A percentile compares a stretch with the other conserved stretches of the same genome.
Evolutionary conservation across 345 rosid species (phyloP).

Genomic region (Eucalyptus paniculata): DNA sequence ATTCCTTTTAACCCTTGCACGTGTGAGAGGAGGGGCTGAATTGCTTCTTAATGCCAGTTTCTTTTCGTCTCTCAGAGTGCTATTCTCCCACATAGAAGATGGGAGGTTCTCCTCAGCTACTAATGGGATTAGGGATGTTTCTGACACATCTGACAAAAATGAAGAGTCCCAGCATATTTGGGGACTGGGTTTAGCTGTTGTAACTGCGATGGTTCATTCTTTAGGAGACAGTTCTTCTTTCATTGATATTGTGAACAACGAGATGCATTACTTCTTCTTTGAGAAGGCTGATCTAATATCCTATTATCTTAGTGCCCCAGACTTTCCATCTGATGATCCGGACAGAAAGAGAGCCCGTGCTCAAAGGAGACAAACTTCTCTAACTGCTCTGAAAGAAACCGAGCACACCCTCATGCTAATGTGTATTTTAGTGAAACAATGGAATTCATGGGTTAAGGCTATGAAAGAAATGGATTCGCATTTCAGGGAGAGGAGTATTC

Average conservation of each 20-base stretch:
- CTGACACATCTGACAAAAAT: conserved; percentile 18
- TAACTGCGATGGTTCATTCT: conserved; percentile 66
- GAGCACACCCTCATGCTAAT: conserved; percentile 77
- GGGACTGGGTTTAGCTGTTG: conserved; percentile 81
- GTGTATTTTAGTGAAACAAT: conserved; percentile 56
- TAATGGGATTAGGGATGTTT: conserved; percentile 14
- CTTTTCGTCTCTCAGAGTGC: conserved; percentile 44
- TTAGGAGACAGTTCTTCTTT: conserved; percentile 40
- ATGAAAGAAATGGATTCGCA: conserved; percentile 73
- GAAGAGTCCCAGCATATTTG: conserved; percentile 53
- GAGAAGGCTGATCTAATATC: conserved; percentile 66
- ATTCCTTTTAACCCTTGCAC: conserved; percentile 71
- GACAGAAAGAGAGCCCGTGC: conserved; percentile 59
- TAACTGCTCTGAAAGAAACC: conserved; percentile 60
- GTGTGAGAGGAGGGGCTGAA: conserved; percentile 71
- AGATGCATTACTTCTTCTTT: conserved; percentile 54
- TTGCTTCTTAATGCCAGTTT: conserved; percentile 73
- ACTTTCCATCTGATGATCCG: conserved; percentile 48
- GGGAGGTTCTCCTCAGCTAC: conserved; percentile 19
- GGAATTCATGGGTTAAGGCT: conserved; percentile 64
- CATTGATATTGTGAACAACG: conserved; percentile 33
- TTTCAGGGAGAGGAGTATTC: conserved; percentile 70
- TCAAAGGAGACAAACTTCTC: conserved; percentile 50
- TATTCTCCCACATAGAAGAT: conserved; percentile 41
- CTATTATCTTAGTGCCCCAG: conserved; percentile 59